A percentile compares a stretch with the other conserved stretches of the same genome.
These are phyloP conservation scores for Calonectria ilicicola DNA, from an alignment of 2,329 filamentous ascomycete genomes.

Conservation along the genomic window DNA sequence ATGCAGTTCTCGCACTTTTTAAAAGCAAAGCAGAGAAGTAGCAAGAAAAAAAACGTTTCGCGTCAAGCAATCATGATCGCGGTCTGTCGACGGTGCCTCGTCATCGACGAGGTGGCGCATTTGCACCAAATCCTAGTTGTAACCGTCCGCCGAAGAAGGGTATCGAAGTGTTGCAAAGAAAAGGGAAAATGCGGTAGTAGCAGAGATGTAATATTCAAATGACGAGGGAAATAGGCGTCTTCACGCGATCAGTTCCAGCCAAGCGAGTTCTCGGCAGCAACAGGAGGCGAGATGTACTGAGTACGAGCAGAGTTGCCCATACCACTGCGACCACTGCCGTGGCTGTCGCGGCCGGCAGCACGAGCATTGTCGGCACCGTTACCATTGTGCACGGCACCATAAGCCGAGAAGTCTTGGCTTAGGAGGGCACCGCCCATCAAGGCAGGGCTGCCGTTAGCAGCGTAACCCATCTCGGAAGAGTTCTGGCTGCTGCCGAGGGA, in stretches of 20 bases:
- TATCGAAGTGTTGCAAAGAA: slow-evolving; percentile 45
- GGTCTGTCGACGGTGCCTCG: slow-evolving; percentile 17
- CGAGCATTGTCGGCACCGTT: slow-evolving; percentile 38
- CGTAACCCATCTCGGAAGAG: slow-evolving; percentile 66
- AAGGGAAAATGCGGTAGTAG: slow-evolving; percentile 38
- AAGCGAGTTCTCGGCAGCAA: slow-evolving; percentile 93
- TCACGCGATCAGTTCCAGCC: slow-evolving; percentile 81
- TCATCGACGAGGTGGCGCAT: slow-evolving; percentile 5
- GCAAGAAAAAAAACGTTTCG: slow-evolving; percentile 39
- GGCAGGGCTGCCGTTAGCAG: slow-evolving; percentile 63
- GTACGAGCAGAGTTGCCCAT: slow-evolving; percentile 67
- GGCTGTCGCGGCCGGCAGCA: slow-evolving; percentile 65
- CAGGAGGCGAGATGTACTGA: slow-evolving; percentile 84
- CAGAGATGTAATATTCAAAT: slow-evolving; percentile 35
- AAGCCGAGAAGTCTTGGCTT: slow-evolving; percentile 67
- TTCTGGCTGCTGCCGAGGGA: slow-evolving; percentile 69
- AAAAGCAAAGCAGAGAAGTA: slow-evolving; percentile 36
- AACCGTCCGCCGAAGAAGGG: slow-evolving; percentile 46
- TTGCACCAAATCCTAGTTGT: slow-evolving; percentile 33
- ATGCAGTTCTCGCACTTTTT: slow-evolving; percentile 34
- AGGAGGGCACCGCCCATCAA: slow-evolving; percentile 78
- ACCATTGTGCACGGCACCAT: slow-evolving; percentile 56
- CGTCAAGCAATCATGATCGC: slow-evolving; percentile 35
- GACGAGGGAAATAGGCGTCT: slow-evolving; percentile 27
- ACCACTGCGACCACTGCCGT: slow-evolving; percentile 73